Evolutionary conservation across 164 flowering plant genomes (phyloP).

Genomic region (Litsea cubeba): DNA sequence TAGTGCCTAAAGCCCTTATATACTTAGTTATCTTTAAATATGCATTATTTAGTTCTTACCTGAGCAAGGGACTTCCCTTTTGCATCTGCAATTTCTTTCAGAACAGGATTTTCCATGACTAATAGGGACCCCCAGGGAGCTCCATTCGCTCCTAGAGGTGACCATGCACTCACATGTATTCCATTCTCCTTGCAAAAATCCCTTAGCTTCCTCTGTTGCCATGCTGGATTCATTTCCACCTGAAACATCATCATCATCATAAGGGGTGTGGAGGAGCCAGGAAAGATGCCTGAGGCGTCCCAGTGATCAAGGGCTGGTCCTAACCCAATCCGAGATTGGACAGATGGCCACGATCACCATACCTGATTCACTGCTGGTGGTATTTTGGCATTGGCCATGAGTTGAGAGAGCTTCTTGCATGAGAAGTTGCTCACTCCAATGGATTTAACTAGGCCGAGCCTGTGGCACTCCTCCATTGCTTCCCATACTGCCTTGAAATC

Average conservation of each 20-base stretch:
- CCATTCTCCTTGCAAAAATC: slow-evolving; percentile 21
- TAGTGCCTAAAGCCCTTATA: too few species aligned
- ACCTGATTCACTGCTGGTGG: slow-evolving; percentile 23
- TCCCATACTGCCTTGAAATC: slow-evolving; percentile 16
- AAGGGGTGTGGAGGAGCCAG: too few species aligned
- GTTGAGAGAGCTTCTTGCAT: slow-evolving; percentile 17
- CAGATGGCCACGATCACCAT: background rate
- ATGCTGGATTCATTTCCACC: slow-evolving; percentile 31
- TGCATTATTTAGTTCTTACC: slow-evolving; percentile 6
- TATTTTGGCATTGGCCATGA: slow-evolving; percentile 14
- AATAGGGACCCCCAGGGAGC: slow-evolving; percentile 21
- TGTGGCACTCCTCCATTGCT: slow-evolving; percentile 22
- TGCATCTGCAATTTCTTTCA: slow-evolving; percentile 25
- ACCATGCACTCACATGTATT: slow-evolving; percentile 26
- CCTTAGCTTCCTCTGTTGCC: slow-evolving; percentile 25
- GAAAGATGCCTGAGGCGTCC: background rate
- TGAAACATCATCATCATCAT: background rate
- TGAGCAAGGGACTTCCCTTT: slow-evolving; percentile 29
- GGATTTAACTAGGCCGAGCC: slow-evolving; percentile 18
- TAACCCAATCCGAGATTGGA: background rate
- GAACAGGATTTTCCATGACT: slow-evolving; percentile 17
- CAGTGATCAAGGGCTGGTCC: background rate
- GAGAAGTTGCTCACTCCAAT: slow-evolving; percentile 26
- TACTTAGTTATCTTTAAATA: too few species aligned
- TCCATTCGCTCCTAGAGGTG: slow-evolving; percentile 23